Base-by-base conservation (phyloP, 805 yeast genomes). In the Yarrowia deformans region DNA sequence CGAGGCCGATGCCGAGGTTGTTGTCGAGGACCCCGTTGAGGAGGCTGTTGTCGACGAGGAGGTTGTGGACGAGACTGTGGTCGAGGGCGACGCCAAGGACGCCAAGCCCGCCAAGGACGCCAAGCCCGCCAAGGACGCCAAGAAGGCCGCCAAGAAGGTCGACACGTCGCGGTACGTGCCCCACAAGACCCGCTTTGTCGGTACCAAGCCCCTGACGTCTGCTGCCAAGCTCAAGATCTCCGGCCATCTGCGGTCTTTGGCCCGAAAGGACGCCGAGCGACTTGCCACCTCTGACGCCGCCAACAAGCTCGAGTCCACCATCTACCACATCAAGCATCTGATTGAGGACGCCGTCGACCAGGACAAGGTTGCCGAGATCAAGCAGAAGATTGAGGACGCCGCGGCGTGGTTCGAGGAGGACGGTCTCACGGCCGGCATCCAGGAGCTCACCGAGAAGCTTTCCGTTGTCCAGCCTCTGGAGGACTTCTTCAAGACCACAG, bases 321-420 rank as follows among this genome's bases (percentile, higher is more conserved):
- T 93, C 68, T 93, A 94, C 79, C 84, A 83, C 70, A 81, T 91
- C 39, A 86, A 97, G 69, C 82, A 84, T 10, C 82, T 80, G 67
- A 73, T 91, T 19, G 83, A 84, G 48, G 85, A 83, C 32, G 84
- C 84, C 45, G 85, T 84, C 34, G 83, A 83, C 8, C 70, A 72
- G 0, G 77, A 77, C 13, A 83, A 81, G 55, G 80, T 84, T 0
- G 85, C 86, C 9, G 79, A 81, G 46, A 70, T 85, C 37, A 68
- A 71, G 42, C 72, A 76, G 39, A 77, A 83, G 10, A 72, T 79
- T 1, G 69, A 73, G 0, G 71, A 80, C 7, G 84, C 89, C 5
- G 79, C 90, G 56, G 94, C 89, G 70, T 91, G 97, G 97, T 79
- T 92, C 46, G 97, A 91, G 63, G 86, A 85, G 73, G 92, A 87